Conservation (phyloP, 176 grass and related monocot species). For the Triticum monococcum region DNA sequence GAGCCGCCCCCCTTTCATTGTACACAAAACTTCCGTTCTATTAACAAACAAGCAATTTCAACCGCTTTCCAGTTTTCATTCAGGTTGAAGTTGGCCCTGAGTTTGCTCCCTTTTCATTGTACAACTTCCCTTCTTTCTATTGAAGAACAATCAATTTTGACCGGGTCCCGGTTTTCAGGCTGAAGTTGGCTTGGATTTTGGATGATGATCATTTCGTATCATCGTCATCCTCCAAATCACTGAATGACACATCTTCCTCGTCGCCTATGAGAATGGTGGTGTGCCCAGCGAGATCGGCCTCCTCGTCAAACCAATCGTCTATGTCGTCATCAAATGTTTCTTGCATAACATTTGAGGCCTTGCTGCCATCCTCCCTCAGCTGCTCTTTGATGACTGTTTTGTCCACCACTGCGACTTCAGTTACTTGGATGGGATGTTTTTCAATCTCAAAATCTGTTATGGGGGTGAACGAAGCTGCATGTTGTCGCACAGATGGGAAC, state of each 20-base stretch:
- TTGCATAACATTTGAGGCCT: slow-evolving; percentile 43
- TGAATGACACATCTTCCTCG: slow-evolving; percentile 88
- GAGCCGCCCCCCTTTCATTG: slow-evolving; percentile 11
- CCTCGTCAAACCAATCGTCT: slow-evolving; percentile 85
- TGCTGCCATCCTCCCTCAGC: slow-evolving; percentile 32
- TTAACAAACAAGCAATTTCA: slow-evolving; percentile 24
- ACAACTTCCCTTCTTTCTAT: not conserved
- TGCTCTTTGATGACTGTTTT: slow-evolving; percentile 75
- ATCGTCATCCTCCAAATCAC: slow-evolving; percentile 84
- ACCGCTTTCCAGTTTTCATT: not conserved
- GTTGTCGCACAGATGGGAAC: slow-evolving; percentile 22
- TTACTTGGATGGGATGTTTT: slow-evolving; percentile 62
- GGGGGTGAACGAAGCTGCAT: slow-evolving; percentile 32
- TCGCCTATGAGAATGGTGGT: slow-evolving; percentile 53
- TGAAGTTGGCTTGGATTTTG: not conserved
- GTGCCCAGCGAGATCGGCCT: slow-evolving; percentile 41
- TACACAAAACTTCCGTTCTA: slow-evolving; percentile 23
- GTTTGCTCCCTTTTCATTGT: slow-evolving; percentile 12
- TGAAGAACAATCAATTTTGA: not conserved
- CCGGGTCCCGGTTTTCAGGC: not conserved
- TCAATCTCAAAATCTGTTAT: slow-evolving; percentile 62
- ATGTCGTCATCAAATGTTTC: slow-evolving; percentile 59
- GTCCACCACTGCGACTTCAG: slow-evolving; percentile 57
- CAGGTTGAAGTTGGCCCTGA: not conserved
- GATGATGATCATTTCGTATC: slow-evolving; percentile 37